These are phyloP conservation scores for Leccinum uliginosum DNA, from an alignment of 768 basidiomycete species.

Conservation along the genomic window DNA sequence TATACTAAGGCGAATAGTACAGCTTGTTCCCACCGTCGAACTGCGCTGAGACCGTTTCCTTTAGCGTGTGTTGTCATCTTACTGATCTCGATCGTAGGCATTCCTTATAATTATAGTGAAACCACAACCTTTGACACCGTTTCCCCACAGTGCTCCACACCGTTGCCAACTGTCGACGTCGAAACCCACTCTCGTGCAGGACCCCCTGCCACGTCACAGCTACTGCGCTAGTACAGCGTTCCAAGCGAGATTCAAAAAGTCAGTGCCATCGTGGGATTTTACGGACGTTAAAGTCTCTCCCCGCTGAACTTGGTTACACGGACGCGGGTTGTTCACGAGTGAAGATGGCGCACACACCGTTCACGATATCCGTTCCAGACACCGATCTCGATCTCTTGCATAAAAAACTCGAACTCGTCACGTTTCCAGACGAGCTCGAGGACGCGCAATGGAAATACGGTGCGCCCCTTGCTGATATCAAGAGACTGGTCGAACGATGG, in stretches of 20 bases:
- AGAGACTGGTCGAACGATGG: slow-evolving; percentile 48
- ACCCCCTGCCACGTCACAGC: not conserved
- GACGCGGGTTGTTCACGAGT: not conserved
- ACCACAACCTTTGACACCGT: too few relatives aligned
- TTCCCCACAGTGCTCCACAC: not conserved
- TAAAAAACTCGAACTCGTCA: slow-evolving; percentile 43
- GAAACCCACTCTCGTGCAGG: not conserved
- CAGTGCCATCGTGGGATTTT: not conserved
- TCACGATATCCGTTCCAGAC: slow-evolving; percentile 46
- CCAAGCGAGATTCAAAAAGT: not conserved
- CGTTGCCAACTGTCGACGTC: not conserved
- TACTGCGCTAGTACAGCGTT: not conserved
- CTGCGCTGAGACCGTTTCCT: not conserved
- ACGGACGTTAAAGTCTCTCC: not conserved
- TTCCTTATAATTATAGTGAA: not conserved
- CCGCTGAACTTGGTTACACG: too few relatives aligned
- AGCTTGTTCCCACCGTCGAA: not conserved
- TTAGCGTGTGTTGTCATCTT: not conserved
- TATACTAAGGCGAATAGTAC: too few relatives aligned
- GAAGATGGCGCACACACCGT: slow-evolving; percentile 36
- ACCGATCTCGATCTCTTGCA: slow-evolving; percentile 36
- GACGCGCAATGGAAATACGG: slow-evolving; percentile 51
- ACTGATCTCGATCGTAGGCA: not conserved
- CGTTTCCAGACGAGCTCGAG: slow-evolving; percentile 55
- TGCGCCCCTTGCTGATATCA: slow-evolving; percentile 44